These are phyloP conservation scores for Lasiosphaeris hirsuta DNA, from an alignment of 495 filamentous ascomycete species.

Conservation along the genomic window DNA sequence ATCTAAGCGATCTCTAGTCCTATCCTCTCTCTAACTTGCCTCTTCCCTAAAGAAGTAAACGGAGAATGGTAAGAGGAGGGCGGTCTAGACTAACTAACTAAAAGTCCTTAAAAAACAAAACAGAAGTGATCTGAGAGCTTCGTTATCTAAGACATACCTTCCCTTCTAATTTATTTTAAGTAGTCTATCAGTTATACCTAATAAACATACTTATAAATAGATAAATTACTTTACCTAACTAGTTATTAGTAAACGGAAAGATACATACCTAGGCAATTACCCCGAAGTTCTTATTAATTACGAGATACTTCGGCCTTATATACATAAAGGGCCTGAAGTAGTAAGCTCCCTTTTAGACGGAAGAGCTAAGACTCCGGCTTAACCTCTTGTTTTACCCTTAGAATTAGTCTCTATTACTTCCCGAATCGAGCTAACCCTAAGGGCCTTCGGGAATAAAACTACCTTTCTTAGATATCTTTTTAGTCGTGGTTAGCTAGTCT, in stretches of 20 bases:
- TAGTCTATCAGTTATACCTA: conserved; percentile 1
- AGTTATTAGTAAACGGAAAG: conserved; percentile 1
- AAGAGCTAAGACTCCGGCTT: neutral
- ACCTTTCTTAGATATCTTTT: conserved; percentile 6
- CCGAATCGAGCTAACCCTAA: conserved; percentile 2
- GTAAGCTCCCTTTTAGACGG: conserved; percentile 3
- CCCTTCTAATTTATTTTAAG: neutral
- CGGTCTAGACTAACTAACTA: conserved; percentile 2
- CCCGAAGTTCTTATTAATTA: neutral
- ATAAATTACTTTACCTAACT: conserved; percentile 1
- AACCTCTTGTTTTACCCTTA: neutral
- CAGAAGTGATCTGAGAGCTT: conserved; percentile 1
- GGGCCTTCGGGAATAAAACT: conserved; percentile 5
- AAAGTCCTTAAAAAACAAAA: conserved; percentile 6
- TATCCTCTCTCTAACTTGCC: conserved; percentile 2
- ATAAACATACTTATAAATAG: conserved; percentile 3
- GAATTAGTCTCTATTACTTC: conserved; percentile 2
- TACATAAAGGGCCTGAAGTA: conserved; percentile 1
- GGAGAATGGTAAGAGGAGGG: conserved; percentile 1
- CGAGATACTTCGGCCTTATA: neutral
- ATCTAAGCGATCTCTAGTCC: conserved; percentile 3
- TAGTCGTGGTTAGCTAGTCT: conserved; percentile 4
- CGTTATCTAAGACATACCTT: neutral
- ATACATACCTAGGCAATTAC: neutral
- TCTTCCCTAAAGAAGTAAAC: neutral